Percentiles rank a stretch among this genome's conserved stretches.
Evolutionary conservation across 2,329 filamentous ascomycete genomes (phyloP).

Genomic region (Podosphaera aphanis): DNA sequence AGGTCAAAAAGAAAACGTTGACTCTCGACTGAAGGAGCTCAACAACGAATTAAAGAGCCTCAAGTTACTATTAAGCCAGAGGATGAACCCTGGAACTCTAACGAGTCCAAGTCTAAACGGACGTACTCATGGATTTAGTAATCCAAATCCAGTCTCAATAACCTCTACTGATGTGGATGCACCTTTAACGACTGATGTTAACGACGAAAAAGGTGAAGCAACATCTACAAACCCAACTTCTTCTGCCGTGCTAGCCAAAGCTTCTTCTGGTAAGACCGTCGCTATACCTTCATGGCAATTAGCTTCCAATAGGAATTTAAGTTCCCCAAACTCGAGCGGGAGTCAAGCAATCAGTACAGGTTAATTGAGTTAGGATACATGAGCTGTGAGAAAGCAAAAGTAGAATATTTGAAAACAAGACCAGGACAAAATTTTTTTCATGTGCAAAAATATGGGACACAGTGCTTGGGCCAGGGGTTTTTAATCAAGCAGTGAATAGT

Average conservation of each 20-base stretch:
- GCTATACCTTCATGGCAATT: constrained; percentile 65
- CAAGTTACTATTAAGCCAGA: constrained; percentile 57
- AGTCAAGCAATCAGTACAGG: constrained; percentile 1
- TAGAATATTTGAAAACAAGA: too few species aligned
- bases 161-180: constrained; percentile 5
- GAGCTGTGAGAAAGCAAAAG: too few species aligned
- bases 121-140: constrained; percentile 7
- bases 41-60: constrained; percentile 73
- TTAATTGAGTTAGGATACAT: too few species aligned
- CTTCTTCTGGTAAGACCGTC: constrained; percentile 29
- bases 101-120: constrained; percentile 12
- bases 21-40: constrained; percentile 62
- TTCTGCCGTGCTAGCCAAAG: constrained; percentile 26
- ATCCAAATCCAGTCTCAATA: constrained; percentile 3
- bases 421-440: too few species aligned
- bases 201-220: constrained; percentile 13
- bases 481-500: too few species aligned
- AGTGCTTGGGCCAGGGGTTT: too few species aligned
- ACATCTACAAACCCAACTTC: constrained; percentile 16
- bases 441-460: too few species aligned
- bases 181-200: constrained; percentile 6
- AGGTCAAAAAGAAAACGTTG: constrained; percentile 64
- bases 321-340: constrained; percentile 4
- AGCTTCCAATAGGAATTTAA: constrained; percentile 28
- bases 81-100: constrained; percentile 23